Base-by-base conservation (phyloP, 2,329 filamentous ascomycete species). In the Penicillium sp. region DNA sequence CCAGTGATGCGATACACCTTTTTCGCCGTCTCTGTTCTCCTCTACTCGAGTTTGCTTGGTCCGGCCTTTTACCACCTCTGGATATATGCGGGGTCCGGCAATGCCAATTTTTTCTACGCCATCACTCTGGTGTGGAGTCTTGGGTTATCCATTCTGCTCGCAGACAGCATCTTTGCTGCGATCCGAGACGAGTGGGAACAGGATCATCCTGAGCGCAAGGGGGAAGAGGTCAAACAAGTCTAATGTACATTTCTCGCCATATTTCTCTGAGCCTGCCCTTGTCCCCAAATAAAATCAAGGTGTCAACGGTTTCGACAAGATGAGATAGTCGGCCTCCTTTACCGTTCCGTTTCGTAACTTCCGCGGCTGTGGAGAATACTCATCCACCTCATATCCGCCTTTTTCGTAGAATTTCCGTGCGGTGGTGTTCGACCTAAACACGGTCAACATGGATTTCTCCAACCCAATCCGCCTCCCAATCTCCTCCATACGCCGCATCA, bases 41-140 rank as follows among this genome's bases (percentile, higher is more conserved):
- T 97, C 8, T 98, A 98, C 68, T 85, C 89, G 25, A 86, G 85
- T 3, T 84, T 95, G 53, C 78, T 98, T 0, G 93, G 93, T 0
- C 93, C 93, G 1, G 90, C 90, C 0, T 98, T 98, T 66, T 95
- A 97, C 67, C 85, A 98, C 65, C 76, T 98, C 4, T 98, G 93
- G 93, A 91, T 98, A 49, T 98, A 97, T 64, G 93, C 93, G 2
- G 93, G 93, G 43, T 95, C 90, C 48, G 93, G 93, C 27, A 98
- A 98, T 62, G 93, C 93, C 50, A 98, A 98, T 67, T 98, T 98
- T 73, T 98, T 98, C 73, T 98, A 98, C 66, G 93, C 93, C 56
- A 97, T 98, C 61, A 98, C 93, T 0, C 74, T 98, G n/a, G 93
- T 98, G 0, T 98, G 93, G 93, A 95, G 89, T 64, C 69, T 98